A percentile compares a stretch with the other conserved stretches of the same genome.
Conservation (phyloP, 768 basidiomycete genomes). For the Agrocybe chaxingu region DNA sequence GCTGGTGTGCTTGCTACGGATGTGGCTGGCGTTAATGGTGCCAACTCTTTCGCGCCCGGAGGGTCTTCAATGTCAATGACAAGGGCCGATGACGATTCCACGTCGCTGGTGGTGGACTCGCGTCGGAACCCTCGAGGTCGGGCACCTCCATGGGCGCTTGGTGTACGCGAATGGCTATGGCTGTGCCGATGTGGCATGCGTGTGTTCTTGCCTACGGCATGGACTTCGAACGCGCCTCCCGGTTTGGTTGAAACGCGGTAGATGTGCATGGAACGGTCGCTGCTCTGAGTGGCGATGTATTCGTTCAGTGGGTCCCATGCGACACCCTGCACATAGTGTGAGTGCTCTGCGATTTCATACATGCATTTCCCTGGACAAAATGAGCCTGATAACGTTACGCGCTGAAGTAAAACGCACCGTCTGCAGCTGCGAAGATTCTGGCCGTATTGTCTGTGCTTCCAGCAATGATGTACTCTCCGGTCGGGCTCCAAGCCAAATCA, state of each 20-base stretch:
- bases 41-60: conserved; percentile 27
- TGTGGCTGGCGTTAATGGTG: conserved; percentile 61
- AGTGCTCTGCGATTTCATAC: conserved; percentile 89
- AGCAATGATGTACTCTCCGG: conserved; percentile 91
- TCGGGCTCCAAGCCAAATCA: conserved; percentile 96
- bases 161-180: conserved; percentile 60
- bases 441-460: conserved; percentile 97
- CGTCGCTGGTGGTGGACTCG: conserved; percentile 74
- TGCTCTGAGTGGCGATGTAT: conserved; percentile 96
- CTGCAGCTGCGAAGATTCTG: conserved; percentile 70
- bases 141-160: conserved; percentile 47
- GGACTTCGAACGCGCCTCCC: conserved; percentile 84
- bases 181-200: conserved; percentile 69
- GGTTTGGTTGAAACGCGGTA: conserved; percentile 79
- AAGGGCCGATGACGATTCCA: conserved; percentile 48
- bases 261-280: conserved; percentile 94
- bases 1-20: conserved; percentile 70
- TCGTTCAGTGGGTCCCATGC: conserved; percentile 98
- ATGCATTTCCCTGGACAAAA: conserved; percentile 70
- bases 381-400: conserved; percentile 6
- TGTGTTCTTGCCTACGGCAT: conserved; percentile 87
- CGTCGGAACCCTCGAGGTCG: conserved; percentile 63
- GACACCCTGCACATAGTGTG: conserved; percentile 96
- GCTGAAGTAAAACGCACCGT: conserved; percentile 47
- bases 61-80: conserved; percentile 42